phyloP scores from a whole-genome alignment of 179 eudicot species.

The Vitellaria paradoxa region DNA sequence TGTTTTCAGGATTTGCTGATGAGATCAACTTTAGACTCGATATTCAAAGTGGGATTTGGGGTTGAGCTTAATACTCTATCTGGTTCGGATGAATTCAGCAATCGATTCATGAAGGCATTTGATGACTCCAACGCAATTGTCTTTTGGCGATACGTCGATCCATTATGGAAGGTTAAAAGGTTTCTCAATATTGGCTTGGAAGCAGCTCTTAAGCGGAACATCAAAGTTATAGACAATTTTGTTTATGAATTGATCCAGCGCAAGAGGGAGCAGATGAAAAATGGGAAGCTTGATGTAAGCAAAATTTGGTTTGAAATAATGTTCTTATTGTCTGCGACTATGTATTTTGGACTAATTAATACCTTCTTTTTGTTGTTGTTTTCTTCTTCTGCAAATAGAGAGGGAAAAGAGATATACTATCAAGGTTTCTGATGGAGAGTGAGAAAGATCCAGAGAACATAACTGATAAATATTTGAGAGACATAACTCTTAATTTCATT shows the following conservation, averaged over 20 bases:
- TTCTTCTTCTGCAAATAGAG: slow-evolving; percentile 8
- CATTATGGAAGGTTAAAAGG: slow-evolving; percentile 29
- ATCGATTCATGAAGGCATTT: slow-evolving; percentile 31
- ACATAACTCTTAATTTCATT: slow-evolving; percentile 28
- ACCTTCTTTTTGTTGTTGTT: too few species aligned
- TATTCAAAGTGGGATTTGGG: slow-evolving; percentile 14
- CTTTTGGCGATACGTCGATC: slow-evolving; percentile 30
- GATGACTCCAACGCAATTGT: slow-evolving; percentile 29
- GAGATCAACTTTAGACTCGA: slow-evolving; percentile 17
- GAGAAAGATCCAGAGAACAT: slow-evolving; percentile 22
- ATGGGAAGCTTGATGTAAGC: too few species aligned
- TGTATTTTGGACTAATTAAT: too few species aligned
- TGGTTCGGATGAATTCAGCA: slow-evolving; percentile 24
- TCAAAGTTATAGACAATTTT: slow-evolving; percentile 29
- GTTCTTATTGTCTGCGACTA: too few species aligned
- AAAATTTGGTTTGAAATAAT: too few species aligned
- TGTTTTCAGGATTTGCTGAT: slow-evolving; percentile 14
- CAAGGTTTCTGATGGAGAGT: slow-evolving; percentile 30
- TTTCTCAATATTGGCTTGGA: slow-evolving; percentile 34
- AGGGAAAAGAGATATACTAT: slow-evolving; percentile 21
- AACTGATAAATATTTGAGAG: slow-evolving; percentile 16
- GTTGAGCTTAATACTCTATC: slow-evolving; percentile 18
- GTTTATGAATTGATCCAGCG: slow-evolving; percentile 24
- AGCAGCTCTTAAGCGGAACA: slow-evolving; percentile 23
- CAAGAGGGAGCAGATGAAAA: slow-evolving; percentile 32